A percentile compares a stretch with the other conserved stretches of the same genome.
These are phyloP conservation scores for Coniochaeta sp. DNA, from an alignment of 2,329 filamentous ascomycete species.

Conservation along the genomic window DNA sequence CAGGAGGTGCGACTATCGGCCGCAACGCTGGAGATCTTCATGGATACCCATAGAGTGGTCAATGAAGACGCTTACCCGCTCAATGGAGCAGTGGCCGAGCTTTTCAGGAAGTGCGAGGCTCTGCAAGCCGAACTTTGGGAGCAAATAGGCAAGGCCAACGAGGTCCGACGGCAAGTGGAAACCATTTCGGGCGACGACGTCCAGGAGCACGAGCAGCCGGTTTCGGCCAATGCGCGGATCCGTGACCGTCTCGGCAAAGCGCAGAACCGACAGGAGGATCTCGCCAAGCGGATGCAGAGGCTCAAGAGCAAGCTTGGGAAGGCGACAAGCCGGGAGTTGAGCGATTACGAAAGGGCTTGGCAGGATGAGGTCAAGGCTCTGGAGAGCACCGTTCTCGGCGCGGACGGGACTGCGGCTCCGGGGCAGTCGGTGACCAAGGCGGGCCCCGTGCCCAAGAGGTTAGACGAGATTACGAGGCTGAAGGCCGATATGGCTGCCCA, in stretches of 20 bases:
- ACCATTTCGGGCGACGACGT: slow-evolving; percentile 54
- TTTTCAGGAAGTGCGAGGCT: slow-evolving; percentile 64
- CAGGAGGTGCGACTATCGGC: slow-evolving; percentile 65
- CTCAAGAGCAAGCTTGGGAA: slow-evolving; percentile 45
- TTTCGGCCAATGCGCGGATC: slow-evolving; percentile 47
- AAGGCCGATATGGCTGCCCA: slow-evolving; percentile 47
- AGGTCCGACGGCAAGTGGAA: slow-evolving; percentile 61
- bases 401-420: slow-evolving; percentile 15
- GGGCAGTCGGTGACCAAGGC: slow-evolving; percentile 21
- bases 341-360: slow-evolving; percentile 54
- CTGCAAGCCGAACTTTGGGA: slow-evolving; percentile 61
- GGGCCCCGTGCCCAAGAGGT: slow-evolving; percentile 47
- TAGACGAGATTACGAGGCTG: slow-evolving; percentile 48
- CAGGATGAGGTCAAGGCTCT: slow-evolving; percentile 32
- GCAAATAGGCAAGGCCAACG: slow-evolving; percentile 59
- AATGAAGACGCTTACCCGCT: slow-evolving; percentile 63
- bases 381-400: slow-evolving; percentile 32
- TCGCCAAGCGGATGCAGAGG: slow-evolving; percentile 53
- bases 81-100: slow-evolving; percentile 62
- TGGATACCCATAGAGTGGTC: slow-evolving; percentile 64
- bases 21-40: slow-evolving; percentile 64
- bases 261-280: slow-evolving; percentile 46
- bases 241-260: slow-evolving; percentile 50
- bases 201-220: slow-evolving; percentile 41
- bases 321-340: slow-evolving; percentile 43